Percentiles rank a stretch among this genome's conserved stretches.
Conservation (phyloP, 1,284 basidiomycete genomes). For the Sanghuangporus baumii region DNA sequence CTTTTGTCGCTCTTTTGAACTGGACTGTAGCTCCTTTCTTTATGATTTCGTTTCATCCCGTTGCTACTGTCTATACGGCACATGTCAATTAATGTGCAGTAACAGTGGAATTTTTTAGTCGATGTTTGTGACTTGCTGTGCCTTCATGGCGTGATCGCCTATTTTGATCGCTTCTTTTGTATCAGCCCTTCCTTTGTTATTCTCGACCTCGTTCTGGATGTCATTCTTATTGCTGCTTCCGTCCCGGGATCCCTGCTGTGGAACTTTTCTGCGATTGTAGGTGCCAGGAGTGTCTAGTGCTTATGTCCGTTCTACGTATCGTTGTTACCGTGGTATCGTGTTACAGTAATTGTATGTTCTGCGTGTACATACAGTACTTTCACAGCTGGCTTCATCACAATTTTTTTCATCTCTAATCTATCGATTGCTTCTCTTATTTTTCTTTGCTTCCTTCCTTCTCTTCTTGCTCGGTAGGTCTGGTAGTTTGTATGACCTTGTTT, state of each 20-base stretch:
- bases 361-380: not conserved
- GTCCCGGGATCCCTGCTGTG: not conserved
- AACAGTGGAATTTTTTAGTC: not conserved
- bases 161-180: not conserved
- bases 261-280: not conserved
- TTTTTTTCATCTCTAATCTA: not conserved
- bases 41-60: not conserved
- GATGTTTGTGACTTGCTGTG: not conserved
- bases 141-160: not conserved
- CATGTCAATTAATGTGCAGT: not conserved
- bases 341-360: not conserved
- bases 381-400: not conserved
- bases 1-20: conserved; percentile 4
- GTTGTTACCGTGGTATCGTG: not conserved
- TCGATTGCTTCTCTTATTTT: not conserved
- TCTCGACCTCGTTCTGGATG: not conserved
- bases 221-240: not conserved
- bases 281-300: not conserved
- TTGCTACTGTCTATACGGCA: not conserved
- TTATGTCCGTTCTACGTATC: not conserved
- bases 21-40: conserved; percentile 4
- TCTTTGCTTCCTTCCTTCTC: not conserved
- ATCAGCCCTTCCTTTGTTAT: not conserved
- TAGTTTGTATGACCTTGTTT: not conserved
- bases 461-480: not conserved